These are phyloP conservation scores for Ceratocystis eucalypticola DNA, from an alignment of 2,329 filamentous ascomycete species.

Conservation along the genomic window DNA sequence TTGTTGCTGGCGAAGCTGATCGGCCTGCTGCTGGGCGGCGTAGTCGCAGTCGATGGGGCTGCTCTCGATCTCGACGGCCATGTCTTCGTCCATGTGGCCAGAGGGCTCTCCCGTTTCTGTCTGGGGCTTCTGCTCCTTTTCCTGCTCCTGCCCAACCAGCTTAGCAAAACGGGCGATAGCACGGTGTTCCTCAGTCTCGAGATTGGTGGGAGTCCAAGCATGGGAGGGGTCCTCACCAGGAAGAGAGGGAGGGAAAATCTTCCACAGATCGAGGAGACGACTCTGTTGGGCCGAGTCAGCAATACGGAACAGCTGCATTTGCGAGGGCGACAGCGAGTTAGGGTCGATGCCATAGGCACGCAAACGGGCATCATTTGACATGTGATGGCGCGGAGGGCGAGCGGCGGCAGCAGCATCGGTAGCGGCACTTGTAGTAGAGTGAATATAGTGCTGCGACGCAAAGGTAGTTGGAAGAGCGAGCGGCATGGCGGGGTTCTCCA, in stretches of 20 bases:
- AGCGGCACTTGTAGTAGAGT: constrained; percentile 5
- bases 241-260: constrained; percentile 57
- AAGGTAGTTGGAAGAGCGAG: constrained; percentile 5
- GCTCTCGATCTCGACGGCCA: constrained; percentile 15
- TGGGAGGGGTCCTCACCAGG: constrained; percentile 39
- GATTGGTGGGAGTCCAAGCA: constrained; percentile 39
- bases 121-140: constrained; percentile 21
- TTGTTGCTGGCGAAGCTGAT: neutral
- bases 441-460: constrained; percentile 14
- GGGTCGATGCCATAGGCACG: constrained; percentile 57
- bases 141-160: constrained; percentile 27
- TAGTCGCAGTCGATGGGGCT: constrained; percentile 1
- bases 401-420: neutral
- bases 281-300: constrained; percentile 59
- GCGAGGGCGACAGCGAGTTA: constrained; percentile 53
- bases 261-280: constrained; percentile 73
- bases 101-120: constrained; percentile 22
- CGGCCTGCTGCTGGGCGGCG: constrained; percentile 7
- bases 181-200: constrained; percentile 46
- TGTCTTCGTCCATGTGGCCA: constrained; percentile 14
- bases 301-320: constrained; percentile 64
- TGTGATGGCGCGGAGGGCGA: constrained; percentile 12
- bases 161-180: constrained; percentile 46
- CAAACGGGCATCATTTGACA: constrained; percentile 41
- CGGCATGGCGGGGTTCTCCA: constrained; percentile 16